Evolutionary conservation across 495 filamentous ascomycete genomes (phyloP).

Genomic region (Daldinia decipiens): DNA sequence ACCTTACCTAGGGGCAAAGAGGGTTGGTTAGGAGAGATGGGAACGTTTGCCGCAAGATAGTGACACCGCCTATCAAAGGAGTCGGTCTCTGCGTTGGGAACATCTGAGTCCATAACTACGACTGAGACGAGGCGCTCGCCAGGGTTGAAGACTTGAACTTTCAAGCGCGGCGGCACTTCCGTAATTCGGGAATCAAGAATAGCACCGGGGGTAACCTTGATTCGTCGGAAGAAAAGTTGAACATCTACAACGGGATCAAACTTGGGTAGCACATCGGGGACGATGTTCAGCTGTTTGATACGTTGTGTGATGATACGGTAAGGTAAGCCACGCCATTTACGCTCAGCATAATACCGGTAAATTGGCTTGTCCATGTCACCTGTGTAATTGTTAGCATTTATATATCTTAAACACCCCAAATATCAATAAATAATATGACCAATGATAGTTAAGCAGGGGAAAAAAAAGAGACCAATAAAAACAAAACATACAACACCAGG

Average conservation of each 20-base stretch:
- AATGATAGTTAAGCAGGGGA: conserved; percentile 16
- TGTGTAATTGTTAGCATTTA: conserved; percentile 51
- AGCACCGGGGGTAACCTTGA: conserved; percentile 75
- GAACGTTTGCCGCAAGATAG: conserved; percentile 77
- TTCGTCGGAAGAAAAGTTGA: conserved; percentile 77
- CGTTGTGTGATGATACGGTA: conserved; percentile 86
- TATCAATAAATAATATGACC: neutral
- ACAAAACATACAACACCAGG: conserved; percentile 58
- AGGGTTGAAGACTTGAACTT: conserved; percentile 83
- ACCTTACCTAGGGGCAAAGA: conserved; percentile 60
- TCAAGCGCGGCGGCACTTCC: conserved; percentile 75
- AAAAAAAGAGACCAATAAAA: conserved; percentile 10
- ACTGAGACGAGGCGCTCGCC: conserved; percentile 85
- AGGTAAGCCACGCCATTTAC: conserved; percentile 78
- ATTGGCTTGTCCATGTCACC: conserved; percentile 97
- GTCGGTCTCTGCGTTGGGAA: conserved; percentile 82
- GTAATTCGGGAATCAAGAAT: conserved; percentile 77
- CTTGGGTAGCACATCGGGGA: conserved; percentile 91
- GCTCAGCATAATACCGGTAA: conserved; percentile 88
- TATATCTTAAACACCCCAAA: neutral
- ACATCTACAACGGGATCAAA: conserved; percentile 84
- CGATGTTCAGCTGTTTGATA: conserved; percentile 85
- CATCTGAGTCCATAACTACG: conserved; percentile 88
- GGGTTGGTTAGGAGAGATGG: conserved; percentile 59
- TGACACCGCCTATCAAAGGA: conserved; percentile 82